These are phyloP conservation scores for Infundibulicybe gibba DNA, from an alignment of 768 basidiomycete species.

Conservation along the genomic window DNA sequence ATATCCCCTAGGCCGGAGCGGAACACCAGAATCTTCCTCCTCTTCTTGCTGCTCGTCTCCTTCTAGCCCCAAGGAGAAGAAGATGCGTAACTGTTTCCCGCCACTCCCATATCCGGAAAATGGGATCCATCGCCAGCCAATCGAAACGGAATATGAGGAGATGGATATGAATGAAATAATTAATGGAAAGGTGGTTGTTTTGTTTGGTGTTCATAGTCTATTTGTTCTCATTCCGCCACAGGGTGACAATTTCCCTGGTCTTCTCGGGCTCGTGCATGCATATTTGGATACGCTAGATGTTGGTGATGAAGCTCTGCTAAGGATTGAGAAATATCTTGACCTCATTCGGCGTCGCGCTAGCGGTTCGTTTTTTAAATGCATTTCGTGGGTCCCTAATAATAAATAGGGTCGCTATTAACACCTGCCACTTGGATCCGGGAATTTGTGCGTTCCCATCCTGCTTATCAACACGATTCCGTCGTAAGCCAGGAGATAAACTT, in stretches of 20 bases:
- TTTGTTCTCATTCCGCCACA: conserved; percentile 19
- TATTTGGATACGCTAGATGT: conserved; percentile 89
- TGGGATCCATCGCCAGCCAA: conserved; percentile 35
- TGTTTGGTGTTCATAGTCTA: background rate
- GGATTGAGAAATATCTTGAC: conserved; percentile 76
- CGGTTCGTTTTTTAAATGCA: conserved; percentile 44
- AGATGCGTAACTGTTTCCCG: conserved; percentile 69
- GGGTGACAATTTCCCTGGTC: conserved; percentile 70
- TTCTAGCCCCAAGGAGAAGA: conserved; percentile 45
- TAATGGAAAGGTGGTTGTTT: conserved; percentile 72
- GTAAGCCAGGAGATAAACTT: conserved; percentile 92
- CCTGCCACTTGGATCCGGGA: conserved; percentile 92
- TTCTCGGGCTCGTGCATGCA: conserved; percentile 75
- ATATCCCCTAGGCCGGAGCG: conserved; percentile 54
- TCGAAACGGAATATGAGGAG: conserved; percentile 87
- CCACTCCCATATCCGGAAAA: conserved; percentile 49
- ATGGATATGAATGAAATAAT: conserved; percentile 93
- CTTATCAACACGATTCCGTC: conserved; percentile 91
- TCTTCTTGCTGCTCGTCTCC: conserved; percentile 40
- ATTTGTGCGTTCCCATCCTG: conserved; percentile 87
- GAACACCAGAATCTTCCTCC: conserved; percentile 37
- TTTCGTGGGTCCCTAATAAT: background rate
- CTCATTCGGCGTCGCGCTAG: conserved; percentile 75
- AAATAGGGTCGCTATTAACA: conserved; percentile 71
- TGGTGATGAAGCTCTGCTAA: conserved; percentile 49